A percentile compares a stretch with the other conserved stretches of the same genome.
These are phyloP conservation scores for Athelia sp. DNA, from an alignment of 1,284 basidiomycete genomes.

Conservation along the genomic window DNA sequence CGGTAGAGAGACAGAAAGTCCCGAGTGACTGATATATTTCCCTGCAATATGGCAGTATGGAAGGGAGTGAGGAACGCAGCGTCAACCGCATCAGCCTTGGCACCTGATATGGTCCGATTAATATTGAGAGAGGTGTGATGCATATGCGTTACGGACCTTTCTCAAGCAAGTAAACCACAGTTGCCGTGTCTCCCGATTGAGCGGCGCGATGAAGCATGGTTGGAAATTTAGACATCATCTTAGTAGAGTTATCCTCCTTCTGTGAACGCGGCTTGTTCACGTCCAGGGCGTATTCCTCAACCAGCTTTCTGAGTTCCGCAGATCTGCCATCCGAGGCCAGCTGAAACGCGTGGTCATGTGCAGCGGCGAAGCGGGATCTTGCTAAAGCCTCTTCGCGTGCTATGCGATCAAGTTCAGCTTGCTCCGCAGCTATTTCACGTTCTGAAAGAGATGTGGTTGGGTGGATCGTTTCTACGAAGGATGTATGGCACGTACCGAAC, in stretches of 20 bases:
- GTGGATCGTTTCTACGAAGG: not conserved
- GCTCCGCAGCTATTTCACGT: conserved; percentile 24
- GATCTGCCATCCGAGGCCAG: conserved; percentile 22
- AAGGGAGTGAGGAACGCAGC: conserved; percentile 27
- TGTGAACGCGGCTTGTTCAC: conserved; percentile 24
- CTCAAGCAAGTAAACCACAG: conserved; percentile 27
- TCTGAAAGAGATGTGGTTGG: conserved; percentile 15
- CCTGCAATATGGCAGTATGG: conserved; percentile 25
- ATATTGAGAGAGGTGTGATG: not conserved
- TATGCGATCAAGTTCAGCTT: conserved; percentile 19
- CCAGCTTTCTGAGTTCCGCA: conserved; percentile 16
- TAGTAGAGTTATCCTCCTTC: conserved; percentile 15
- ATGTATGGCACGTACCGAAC: conserved; percentile 20
- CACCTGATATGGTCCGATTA: conserved; percentile 17
- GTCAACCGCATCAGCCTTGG: conserved; percentile 22
- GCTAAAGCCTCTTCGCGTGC: conserved; percentile 20
- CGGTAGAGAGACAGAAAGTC: conserved; percentile 25
- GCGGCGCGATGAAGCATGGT: conserved; percentile 31
- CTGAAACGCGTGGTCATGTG: conserved; percentile 27
- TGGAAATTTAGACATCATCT: conserved; percentile 9
- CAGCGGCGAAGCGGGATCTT: conserved; percentile 17
- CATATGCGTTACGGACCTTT: conserved; percentile 20
- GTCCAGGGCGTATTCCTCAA: conserved; percentile 26
- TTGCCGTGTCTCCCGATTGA: conserved; percentile 20
- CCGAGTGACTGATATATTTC: conserved; percentile 24